Conservation (phyloP, 179 eudicot genomes). For the Spergularia azorica region DNA sequence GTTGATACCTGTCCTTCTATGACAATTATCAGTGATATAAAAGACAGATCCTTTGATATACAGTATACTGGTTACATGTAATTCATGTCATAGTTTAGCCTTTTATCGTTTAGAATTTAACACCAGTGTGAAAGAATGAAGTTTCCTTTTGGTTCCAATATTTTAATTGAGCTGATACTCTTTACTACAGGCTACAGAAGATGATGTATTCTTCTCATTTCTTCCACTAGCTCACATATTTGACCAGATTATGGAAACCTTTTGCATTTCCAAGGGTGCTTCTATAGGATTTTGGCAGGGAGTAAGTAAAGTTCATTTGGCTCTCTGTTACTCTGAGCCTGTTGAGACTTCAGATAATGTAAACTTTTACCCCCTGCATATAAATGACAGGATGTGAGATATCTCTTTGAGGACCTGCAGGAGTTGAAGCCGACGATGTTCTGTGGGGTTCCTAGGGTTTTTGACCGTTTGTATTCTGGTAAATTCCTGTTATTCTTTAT, state of each 20-base stretch:
- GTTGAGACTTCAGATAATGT: slow-evolving; percentile 7
- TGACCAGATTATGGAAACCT: slow-evolving; percentile 84
- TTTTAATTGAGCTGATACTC: not conserved
- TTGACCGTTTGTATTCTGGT: slow-evolving; percentile 88
- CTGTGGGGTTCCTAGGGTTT: slow-evolving; percentile 94
- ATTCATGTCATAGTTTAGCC: not conserved
- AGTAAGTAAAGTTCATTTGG: slow-evolving; percentile 42
- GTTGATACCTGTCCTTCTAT: not conserved
- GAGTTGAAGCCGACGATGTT: slow-evolving; percentile 84
- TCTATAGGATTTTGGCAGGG: slow-evolving; percentile 98
- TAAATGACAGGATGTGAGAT: slow-evolving; percentile 70
- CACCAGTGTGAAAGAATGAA: not conserved
- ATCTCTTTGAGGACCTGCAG: slow-evolving; percentile 72
- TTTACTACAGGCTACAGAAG: slow-evolving; percentile 50
- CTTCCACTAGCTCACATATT: slow-evolving; percentile 95
- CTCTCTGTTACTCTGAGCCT: not conserved
- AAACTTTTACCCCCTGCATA: slow-evolving; percentile 8
- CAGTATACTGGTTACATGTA: no score
- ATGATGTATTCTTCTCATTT: slow-evolving; percentile 88
- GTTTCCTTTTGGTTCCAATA: not conserved
- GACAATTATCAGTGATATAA: not conserved
- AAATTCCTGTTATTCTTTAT: not conserved
- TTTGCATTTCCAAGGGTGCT: slow-evolving; percentile 66
- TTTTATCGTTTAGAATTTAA: not conserved
- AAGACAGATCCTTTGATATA: not conserved